These are phyloP conservation scores for Scedosporium apiospermum DNA, from an alignment of 2,329 filamentous ascomycete genomes.

Conservation along the genomic window DNA sequence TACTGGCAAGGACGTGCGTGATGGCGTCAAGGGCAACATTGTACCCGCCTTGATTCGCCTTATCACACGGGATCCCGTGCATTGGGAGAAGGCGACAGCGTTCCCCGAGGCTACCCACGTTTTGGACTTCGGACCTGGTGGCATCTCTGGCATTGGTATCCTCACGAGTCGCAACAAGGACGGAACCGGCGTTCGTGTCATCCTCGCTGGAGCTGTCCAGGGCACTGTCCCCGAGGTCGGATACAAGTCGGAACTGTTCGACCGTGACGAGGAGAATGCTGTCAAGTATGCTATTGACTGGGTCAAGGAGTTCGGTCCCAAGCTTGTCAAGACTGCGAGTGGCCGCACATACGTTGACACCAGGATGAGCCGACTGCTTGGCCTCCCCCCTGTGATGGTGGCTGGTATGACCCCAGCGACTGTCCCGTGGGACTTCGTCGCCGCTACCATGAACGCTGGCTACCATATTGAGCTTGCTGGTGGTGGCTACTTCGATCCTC, in stretches of 20 bases:
- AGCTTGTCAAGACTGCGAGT: constrained; percentile 76
- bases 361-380: constrained; percentile 84
- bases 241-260: constrained; percentile 96
- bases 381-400: constrained; percentile 79
- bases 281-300: constrained; percentile 94
- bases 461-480: constrained; percentile 88
- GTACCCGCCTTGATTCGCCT: constrained; percentile 81
- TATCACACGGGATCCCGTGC: constrained; percentile 87
- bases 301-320: constrained; percentile 96
- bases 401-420: constrained; percentile 91
- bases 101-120: constrained; percentile 91
- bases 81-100: constrained; percentile 91
- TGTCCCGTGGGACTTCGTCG: constrained; percentile 84
- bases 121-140: constrained; percentile 91
- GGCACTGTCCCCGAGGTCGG: constrained; percentile 85
- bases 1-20: constrained; percentile 74
- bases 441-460: constrained; percentile 88
- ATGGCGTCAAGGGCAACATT: constrained; percentile 62
- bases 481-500: constrained; percentile 79
- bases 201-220: constrained; percentile 86
- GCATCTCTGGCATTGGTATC: constrained; percentile 90
- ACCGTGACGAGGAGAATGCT: constrained; percentile 88
- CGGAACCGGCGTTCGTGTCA: constrained; percentile 91
- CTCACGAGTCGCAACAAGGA: constrained; percentile 99
- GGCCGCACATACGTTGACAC: constrained; percentile 92